Conservation (phyloP, 2,329 filamentous ascomycete genomes). For the Colletotrichum paranaense region DNA sequence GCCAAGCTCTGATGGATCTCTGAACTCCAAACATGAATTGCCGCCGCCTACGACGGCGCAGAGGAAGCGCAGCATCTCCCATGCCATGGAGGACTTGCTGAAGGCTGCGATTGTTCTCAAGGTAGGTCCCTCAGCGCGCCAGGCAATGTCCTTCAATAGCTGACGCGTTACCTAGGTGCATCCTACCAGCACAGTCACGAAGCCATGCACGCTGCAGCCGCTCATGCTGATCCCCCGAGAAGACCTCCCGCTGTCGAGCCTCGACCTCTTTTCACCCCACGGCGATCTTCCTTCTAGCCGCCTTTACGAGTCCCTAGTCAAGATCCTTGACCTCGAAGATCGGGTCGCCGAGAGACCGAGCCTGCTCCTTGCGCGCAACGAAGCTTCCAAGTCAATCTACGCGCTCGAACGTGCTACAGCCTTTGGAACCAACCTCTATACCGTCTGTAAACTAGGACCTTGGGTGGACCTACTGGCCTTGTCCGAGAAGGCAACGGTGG, state of each 20-base stretch:
- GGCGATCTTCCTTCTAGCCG: slow-evolving; percentile 64
- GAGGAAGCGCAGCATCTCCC: slow-evolving; percentile 49
- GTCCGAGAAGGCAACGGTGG: slow-evolving; percentile 59
- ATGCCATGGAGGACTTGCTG: slow-evolving; percentile 63
- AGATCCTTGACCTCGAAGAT: slow-evolving; percentile 71
- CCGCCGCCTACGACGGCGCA: slow-evolving; percentile 44
- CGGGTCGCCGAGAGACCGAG: slow-evolving; percentile 65
- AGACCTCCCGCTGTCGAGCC: slow-evolving; percentile 68
- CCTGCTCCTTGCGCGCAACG: slow-evolving; percentile 71
- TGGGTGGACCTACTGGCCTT: slow-evolving; percentile 74
- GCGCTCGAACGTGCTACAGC: slow-evolving; percentile 73
- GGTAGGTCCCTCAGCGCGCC: slow-evolving; percentile 46
- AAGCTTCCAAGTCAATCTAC: slow-evolving; percentile 65
- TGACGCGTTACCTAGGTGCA: slow-evolving; percentile 59
- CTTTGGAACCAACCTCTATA: slow-evolving; percentile 64
- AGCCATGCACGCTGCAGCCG: slow-evolving; percentile 67
- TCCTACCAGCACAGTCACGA: slow-evolving; percentile 62
- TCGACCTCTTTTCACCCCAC: slow-evolving; percentile 66
- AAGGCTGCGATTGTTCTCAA: slow-evolving; percentile 64
- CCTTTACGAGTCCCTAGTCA: slow-evolving; percentile 71
- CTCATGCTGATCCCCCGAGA: slow-evolving; percentile 72
- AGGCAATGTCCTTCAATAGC: neutral
- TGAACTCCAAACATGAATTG: slow-evolving; percentile 47
- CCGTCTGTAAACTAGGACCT: slow-evolving; percentile 73
- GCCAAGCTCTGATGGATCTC: slow-evolving; percentile 51